Conservation (phyloP, 2,329 filamentous ascomycete genomes). For the Sclerotiophoma versabilis region DNA sequence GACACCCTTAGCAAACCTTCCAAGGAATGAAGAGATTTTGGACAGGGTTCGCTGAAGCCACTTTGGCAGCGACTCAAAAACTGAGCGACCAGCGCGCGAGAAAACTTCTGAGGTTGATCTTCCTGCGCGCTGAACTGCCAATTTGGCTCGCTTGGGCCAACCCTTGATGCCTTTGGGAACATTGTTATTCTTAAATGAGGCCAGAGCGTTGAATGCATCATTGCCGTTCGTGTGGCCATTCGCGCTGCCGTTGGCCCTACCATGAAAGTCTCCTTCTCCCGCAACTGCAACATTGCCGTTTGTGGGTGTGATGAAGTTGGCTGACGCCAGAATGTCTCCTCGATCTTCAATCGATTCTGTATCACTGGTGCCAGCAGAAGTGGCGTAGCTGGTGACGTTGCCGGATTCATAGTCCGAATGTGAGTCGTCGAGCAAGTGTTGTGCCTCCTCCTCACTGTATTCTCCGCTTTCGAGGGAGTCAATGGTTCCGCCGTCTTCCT, state of each 20-base stretch:
- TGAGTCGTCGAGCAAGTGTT: constrained; percentile 49
- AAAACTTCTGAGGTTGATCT: constrained; percentile 36
- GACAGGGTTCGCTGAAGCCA: constrained; percentile 60
- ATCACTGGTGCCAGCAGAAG: constrained; percentile 40
- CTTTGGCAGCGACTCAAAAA: constrained; percentile 60
- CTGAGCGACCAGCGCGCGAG: constrained; percentile 41
- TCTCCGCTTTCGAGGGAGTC: constrained; percentile 58
- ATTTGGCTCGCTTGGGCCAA: constrained; percentile 40
- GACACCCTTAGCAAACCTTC: constrained; percentile 69
- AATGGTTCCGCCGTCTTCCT: constrained; percentile 61
- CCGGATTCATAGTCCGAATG: constrained; percentile 58
- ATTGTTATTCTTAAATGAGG: constrained; percentile 28
- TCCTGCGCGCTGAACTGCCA: constrained; percentile 27
- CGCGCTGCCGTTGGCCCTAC: constrained; percentile 46
- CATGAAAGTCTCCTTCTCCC: constrained; percentile 50
- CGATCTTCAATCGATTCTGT: constrained; percentile 40
- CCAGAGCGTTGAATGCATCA: constrained; percentile 54
- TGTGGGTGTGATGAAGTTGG: constrained; percentile 52
- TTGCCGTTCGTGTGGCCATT: constrained; percentile 53
- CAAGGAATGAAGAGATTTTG: constrained; percentile 49
- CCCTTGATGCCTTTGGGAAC: constrained; percentile 45
- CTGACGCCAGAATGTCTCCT: constrained; percentile 38
- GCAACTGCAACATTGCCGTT: constrained; percentile 56
- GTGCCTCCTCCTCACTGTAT: constrained; percentile 59
- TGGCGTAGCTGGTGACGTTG: constrained; percentile 52